Conservation (phyloP, 2,329 filamentous ascomycete species). For the Immersiporthe knoxdaviesiana region DNA sequence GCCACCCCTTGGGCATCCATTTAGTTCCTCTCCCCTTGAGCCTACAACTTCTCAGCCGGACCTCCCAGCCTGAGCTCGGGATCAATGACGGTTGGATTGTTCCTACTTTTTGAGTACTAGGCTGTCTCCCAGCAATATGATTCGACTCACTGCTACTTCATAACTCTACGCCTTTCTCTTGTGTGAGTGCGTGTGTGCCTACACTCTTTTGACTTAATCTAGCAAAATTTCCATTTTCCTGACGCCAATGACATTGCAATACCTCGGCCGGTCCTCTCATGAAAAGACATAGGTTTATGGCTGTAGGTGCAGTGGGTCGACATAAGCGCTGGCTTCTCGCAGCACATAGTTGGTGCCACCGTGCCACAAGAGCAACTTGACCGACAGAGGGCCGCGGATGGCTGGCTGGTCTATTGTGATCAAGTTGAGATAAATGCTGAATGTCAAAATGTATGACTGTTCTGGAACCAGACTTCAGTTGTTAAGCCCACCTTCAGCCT, state of each 20-base stretch:
- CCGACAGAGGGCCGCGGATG: background rate
- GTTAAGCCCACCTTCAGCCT: no score
- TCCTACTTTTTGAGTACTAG: background rate
- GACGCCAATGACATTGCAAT: no score
- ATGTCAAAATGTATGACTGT: no score
- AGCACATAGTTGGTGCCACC: background rate
- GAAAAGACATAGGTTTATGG: background rate
- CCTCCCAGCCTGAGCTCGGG: background rate
- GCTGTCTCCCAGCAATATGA: no score
- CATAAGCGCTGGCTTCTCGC: background rate
- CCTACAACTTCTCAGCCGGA: background rate
- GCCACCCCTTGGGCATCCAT: background rate
- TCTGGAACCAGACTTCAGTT: background rate
- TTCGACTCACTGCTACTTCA: background rate
- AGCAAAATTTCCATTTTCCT: no score
- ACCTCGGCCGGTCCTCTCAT: background rate
- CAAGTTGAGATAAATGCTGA: no score
- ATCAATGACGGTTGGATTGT: background rate
- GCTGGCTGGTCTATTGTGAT: background rate
- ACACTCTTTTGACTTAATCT: no score
- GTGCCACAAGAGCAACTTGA: background rate
- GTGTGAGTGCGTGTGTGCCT: no score
- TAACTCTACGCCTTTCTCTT: no score
- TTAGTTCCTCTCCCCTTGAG: background rate
- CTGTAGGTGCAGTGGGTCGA: background rate